Conservation (phyloP, 257 asterid species). For the Scutellaria barbata region DNA sequence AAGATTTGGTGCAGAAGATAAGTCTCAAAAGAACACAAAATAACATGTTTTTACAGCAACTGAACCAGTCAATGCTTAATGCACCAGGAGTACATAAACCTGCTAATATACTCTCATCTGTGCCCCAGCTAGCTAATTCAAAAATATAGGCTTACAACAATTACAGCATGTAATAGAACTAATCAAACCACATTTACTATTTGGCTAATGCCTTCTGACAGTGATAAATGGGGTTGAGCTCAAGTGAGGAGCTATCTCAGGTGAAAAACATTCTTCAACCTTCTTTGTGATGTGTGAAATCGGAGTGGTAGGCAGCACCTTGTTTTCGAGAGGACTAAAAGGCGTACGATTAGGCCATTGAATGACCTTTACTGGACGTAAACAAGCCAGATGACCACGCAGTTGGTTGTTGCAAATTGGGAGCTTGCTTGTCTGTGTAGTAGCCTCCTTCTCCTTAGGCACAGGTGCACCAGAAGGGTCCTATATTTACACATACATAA, state of each 20-base stretch:
- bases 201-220: constrained; percentile 43
- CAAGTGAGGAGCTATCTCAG: constrained; percentile 47
- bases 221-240: constrained; percentile 64
- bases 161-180: constrained; percentile 6
- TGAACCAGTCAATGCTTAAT: neutral
- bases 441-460: constrained; percentile 62
- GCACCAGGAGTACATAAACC: constrained; percentile 48
- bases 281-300: constrained; percentile 36
- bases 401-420: constrained; percentile 68
- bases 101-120: constrained; percentile 26
- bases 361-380: constrained; percentile 53
- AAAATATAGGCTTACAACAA: constrained; percentile 6
- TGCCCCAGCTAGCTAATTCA: constrained; percentile 23
- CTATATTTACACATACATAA: constrained; percentile 40
- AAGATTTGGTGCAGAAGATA: too few species aligned
- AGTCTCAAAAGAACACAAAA: neutral
- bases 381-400: constrained; percentile 61
- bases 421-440: constrained; percentile 53
- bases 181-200: neutral
- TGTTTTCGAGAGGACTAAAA: constrained; percentile 60
- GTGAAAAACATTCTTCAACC: constrained; percentile 44
- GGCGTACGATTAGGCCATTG: constrained; percentile 47
- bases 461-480: constrained; percentile 80
- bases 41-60: constrained; percentile 23
- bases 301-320: constrained; percentile 57